These are phyloP conservation scores for Volvox carteri DNA, from an alignment of 163 green algal genomes.

Conservation along the genomic window DNA sequence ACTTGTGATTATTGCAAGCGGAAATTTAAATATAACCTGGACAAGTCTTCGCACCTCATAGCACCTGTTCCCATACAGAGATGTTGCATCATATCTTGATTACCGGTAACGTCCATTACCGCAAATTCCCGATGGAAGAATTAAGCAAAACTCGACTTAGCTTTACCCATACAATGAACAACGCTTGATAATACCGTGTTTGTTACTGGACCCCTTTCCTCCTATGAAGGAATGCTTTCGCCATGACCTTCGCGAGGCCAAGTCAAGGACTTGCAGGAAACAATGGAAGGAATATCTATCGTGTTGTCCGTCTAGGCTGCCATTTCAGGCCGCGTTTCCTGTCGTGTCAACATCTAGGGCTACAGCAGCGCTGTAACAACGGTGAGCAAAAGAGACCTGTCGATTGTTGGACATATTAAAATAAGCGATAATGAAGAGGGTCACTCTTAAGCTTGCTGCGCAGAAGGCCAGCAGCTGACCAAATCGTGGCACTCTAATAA, in stretches of 20 bases:
- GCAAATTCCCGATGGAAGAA: too few relatives aligned
- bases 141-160: too few relatives aligned
- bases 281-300: conserved; percentile 18
- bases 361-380: not conserved
- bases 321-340: not conserved
- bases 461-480: conserved; percentile 14
- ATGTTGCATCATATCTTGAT: not conserved
- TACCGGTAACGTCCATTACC: too few relatives aligned
- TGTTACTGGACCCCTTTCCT: too few relatives aligned
- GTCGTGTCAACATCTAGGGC: not conserved
- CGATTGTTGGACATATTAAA: too few relatives aligned
- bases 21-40: too few relatives aligned
- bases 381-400: not conserved
- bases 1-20: too few relatives aligned
- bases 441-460: not conserved
- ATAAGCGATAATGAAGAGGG: not conserved
- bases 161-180: too few relatives aligned
- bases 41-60: not conserved
- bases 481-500: not conserved
- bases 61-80: too few relatives aligned
- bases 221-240: conserved; percentile 19
- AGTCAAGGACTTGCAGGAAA: not conserved
- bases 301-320: not conserved
- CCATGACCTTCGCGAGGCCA: conserved; percentile 5
- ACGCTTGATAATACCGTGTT: too few relatives aligned